Evolutionary conservation across 2,329 filamentous ascomycete species (phyloP), one percentile per base, ranked within the genome.

Genomic region (Chalaropsis ovoidea): DNA sequence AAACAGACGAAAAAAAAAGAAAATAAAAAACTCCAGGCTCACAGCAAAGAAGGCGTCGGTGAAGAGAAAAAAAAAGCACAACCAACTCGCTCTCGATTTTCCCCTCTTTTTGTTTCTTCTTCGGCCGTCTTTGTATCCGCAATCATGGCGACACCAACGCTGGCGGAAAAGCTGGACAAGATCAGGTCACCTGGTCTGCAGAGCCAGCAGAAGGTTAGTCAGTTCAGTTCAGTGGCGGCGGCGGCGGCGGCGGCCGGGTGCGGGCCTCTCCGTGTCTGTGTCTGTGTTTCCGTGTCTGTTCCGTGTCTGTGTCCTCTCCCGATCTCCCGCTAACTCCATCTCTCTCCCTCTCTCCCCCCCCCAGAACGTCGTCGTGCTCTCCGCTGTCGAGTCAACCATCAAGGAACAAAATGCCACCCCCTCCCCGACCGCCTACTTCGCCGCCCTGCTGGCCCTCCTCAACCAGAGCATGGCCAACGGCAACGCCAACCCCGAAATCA

Each of bases 171-270:
- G 81, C 85, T 99, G 75, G 89, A 93, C 79, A 96, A 95, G 83
- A 96, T 97, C 76, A 89, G 94, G 77, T 94, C 89, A 74, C 94
- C 94, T 66, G 96, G 95, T 77, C 85, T 96, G 72, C 90, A 97
- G 77, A 96, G 89, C 75, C 92, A 96, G 78, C 86, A 95, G 76
- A 90, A 92, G 83, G 91, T 94, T 56, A 56, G 31, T 64, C 19
- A n/a, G 17, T 15, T 41, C 31, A 58, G 61, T 65, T 56, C n/a
- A n/a, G n/a, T n/a, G n/a, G n/a, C n/a, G n/a, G n/a, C n/a, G n/a
- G n/a, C n/a, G n/a, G n/a, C n/a, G n/a, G n/a, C n/a, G n/a, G n/a
- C n/a, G n/a, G n/a, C n/a, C n/a, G n/a, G n/a, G n/a, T n/a, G n/a
- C n/a, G n/a, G n/a, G n/a, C n/a, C n/a, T n/a, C n/a, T n/a, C n/a